These are phyloP conservation scores for Lichtheimia ornata DNA, from an alignment of 371 early-diverging fungal species.

Conservation along the genomic window DNA sequence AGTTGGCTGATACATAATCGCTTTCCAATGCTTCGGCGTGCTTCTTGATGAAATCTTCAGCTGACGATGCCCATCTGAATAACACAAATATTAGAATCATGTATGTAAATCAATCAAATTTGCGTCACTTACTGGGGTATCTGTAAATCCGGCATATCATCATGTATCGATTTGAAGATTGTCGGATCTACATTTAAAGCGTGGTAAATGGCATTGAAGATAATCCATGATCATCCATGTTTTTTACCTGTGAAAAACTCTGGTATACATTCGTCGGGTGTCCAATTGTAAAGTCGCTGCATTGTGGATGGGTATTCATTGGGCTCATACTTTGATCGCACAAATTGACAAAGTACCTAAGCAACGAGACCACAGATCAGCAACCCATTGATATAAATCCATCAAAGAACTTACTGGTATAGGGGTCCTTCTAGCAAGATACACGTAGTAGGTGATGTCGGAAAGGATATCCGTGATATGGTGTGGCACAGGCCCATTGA, in stretches of 20 bases:
- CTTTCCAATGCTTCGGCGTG: constrained; percentile 78
- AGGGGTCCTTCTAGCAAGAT: constrained; percentile 67
- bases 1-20: constrained; percentile 72
- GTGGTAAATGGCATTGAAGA: not conserved
- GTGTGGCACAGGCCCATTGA: constrained; percentile 70
- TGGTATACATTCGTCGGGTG: constrained; percentile 78
- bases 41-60: constrained; percentile 69
- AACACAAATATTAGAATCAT: not conserved
- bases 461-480: constrained; percentile 74
- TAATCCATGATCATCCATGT: not conserved
- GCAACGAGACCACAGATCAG: not conserved
- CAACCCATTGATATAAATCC: not conserved
- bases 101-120: not conserved
- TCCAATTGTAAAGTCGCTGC: constrained; percentile 68
- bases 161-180: constrained; percentile 67
- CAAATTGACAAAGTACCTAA: constrained; percentile 66
- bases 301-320: constrained; percentile 72
- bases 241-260: constrained; percentile 64
- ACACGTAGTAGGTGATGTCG: constrained; percentile 73
- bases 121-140: constrained; percentile 46
- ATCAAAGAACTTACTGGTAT: constrained; percentile 46
- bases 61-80: constrained; percentile 61
- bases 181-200: constrained; percentile 38
- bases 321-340: constrained; percentile 71
- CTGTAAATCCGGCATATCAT: constrained; percentile 70